Percentiles rank a stretch among this genome's conserved stretches.
Evolutionary conservation across 306 rosid genomes (phyloP).

Genomic region (Casuarina cunninghamiana): DNA sequence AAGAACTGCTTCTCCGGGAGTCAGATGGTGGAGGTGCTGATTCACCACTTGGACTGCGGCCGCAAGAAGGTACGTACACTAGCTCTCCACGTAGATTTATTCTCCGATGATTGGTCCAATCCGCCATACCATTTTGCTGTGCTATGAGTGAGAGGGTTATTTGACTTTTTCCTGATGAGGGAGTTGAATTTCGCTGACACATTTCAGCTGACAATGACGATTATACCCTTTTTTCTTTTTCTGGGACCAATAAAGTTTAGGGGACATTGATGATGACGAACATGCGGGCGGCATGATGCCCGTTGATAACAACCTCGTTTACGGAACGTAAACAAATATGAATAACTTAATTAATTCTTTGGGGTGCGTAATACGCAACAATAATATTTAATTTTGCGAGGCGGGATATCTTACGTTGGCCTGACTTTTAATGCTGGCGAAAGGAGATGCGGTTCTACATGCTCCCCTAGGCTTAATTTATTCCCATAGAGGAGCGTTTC

Average conservation of each 20-base stretch:
- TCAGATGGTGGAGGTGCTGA: constrained; percentile 63
- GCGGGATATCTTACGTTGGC: background rate
- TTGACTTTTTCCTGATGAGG: no score
- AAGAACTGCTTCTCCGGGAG: constrained; percentile 77
- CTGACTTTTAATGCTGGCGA: background rate
- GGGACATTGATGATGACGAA: constrained; percentile 25
- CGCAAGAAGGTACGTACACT: constrained; percentile 65
- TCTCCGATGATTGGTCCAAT: no score
- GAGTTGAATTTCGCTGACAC: no score
- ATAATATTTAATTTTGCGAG: background rate
- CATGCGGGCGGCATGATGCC: constrained; percentile 14
- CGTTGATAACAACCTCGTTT: background rate
- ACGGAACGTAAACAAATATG: background rate
- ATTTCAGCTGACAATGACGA: background rate
- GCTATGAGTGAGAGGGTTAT: no score
- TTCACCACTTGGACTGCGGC: constrained; percentile 65
- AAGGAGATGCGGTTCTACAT: no score
- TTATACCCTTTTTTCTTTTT: background rate
- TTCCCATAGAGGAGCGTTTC: no score
- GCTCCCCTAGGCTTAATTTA: no score
- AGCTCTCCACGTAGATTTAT: background rate
- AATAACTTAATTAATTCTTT: background rate
- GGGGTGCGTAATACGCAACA: background rate
- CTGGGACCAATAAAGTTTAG: background rate
- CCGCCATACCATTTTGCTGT: no score